Evolutionary conservation across 108 stramenopile species (phyloP), one percentile per base, ranked within the genome.

Genomic region (Skeletonema marinoi): DNA sequence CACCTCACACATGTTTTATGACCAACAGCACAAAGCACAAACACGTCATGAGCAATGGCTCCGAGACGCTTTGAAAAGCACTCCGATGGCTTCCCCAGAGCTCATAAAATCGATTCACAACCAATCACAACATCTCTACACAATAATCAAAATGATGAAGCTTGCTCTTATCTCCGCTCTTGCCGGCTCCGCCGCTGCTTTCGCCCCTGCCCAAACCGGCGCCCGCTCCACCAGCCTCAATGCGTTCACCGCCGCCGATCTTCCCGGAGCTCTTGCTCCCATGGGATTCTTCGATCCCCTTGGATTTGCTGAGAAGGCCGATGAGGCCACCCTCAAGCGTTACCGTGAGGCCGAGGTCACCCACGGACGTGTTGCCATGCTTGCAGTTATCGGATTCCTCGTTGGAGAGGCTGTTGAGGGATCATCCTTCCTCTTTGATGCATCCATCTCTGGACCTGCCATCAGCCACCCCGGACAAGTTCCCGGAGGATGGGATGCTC

Each of bases 391-490:
- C 21, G 90, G 90, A 33, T 91, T 91, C 83, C 82, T 91, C 48
- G 89, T 90, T 30, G 90, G 90, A 50, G 93, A 93, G 78, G 78
- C 81, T 17, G 92, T 92, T 19, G 92, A 92, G 65, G 91, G 87
- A 72, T 75, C 72, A 9, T 87, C 89, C 66, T 89, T 92, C 88
- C 87, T 92, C 31, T 92, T 92, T 73, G 88, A 92, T 82, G 73
- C 88, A 17, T 78, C 85, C 42, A 82, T 94, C 75, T 75, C 78
- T 60, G 96, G 96, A 74, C 95, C 96, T 38, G 96, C 94, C 78
- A 96, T 96, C 88, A 87, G 84, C 65, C 94, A 97, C 90, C 77
- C 96, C 51, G 68, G 79, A 19, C 96, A 97, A 74, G 88, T 91
- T 36, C 88, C 87, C 64, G 79, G 81, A 17, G 73, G 78, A 30